Evolutionary conservation across 441 rosid genomes (phyloP), one percentile per base, ranked within the genome.

Genomic region (Arabidopsis lyrata): DNA sequence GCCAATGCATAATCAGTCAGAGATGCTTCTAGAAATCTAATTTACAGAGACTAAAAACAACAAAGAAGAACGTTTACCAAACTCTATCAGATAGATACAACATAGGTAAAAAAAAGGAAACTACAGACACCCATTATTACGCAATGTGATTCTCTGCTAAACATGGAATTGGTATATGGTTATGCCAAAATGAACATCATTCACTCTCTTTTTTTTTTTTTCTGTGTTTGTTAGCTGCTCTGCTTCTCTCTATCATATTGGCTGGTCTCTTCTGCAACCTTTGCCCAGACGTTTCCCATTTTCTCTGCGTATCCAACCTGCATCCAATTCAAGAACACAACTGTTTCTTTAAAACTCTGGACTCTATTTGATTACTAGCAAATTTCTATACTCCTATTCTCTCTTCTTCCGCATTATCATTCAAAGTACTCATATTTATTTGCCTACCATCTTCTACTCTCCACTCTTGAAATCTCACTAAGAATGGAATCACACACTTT

Each of bases 231-330:
- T 53, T 76, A 62, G 55, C 73, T 86, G 71, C 80, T 73, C 41
- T 79, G 76, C 82, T 81, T 79, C 78, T 89, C 86, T 52, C 77
- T 86, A 52, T 80, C 84, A 70, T 91, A 91, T 62, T 79, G 86
- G 41, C 89, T 85, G 0, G 88, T 89, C 82, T 94, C 97, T 63
- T 94, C 97, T 2, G 95, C 93, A 61, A 86, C 94, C 78, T 86
- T 90, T 18, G 82, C 82, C 99, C 97, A 94, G 58, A 92, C 97
- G n/a, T 85, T 85, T 5, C 88, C 88, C 3, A 92, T 94, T 78
- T 92, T 94, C 85, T 94, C 97, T 8, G 97, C 95, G 72, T 90
- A 94, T 61, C 95, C 99, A 77, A 89, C 96, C 97, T 92, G 88
- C 65, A 70, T 22, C 44, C 70, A 64, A 60, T 38, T 32, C 60